Evolutionary conservation across 2,329 filamentous ascomycete species (phyloP).

Genomic region (Teratosphaeria pseudoeucalypti): DNA sequence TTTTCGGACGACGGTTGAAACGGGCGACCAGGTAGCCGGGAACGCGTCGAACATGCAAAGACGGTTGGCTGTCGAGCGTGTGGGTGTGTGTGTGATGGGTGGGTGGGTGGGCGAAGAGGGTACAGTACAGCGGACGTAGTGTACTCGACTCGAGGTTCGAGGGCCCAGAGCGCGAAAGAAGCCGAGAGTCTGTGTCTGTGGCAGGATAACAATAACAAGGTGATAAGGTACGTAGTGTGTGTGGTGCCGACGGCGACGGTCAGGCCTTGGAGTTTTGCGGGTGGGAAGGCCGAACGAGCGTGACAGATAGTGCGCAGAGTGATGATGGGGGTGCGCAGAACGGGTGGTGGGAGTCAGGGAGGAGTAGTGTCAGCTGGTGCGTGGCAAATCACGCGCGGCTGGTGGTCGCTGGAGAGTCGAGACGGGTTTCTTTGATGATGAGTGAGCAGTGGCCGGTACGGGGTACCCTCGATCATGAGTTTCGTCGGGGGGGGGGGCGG

Average conservation of each 20-base stretch:
- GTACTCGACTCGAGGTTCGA: background rate
- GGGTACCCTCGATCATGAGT: background rate
- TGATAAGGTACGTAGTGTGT: background rate
- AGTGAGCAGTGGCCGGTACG: background rate
- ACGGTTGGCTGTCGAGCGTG: background rate
- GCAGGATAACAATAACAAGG: background rate
- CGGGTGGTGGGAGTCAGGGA: background rate
- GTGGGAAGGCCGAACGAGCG: background rate
- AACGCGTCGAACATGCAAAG: background rate
- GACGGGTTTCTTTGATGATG: background rate
- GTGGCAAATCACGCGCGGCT: background rate
- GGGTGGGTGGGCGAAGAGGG: background rate
- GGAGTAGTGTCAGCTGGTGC: background rate
- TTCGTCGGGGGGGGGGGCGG: background rate
- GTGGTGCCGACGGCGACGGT: background rate
- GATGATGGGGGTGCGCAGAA: background rate
- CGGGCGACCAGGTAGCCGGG: slow-evolving; percentile 10
- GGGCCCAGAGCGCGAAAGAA: slow-evolving; percentile 4
- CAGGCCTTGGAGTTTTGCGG: background rate
- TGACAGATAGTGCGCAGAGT: background rate
- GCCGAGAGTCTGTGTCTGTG: slow-evolving; percentile 4
- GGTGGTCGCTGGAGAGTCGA: background rate
- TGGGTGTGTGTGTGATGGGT: no score
- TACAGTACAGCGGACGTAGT: background rate
- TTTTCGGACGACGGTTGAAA: slow-evolving; percentile 5